A percentile compares a stretch with the other conserved stretches of the same genome.
phyloP scores from a whole-genome alignment of 257 asterid genomes.

The Scutellaria barbata region DNA sequence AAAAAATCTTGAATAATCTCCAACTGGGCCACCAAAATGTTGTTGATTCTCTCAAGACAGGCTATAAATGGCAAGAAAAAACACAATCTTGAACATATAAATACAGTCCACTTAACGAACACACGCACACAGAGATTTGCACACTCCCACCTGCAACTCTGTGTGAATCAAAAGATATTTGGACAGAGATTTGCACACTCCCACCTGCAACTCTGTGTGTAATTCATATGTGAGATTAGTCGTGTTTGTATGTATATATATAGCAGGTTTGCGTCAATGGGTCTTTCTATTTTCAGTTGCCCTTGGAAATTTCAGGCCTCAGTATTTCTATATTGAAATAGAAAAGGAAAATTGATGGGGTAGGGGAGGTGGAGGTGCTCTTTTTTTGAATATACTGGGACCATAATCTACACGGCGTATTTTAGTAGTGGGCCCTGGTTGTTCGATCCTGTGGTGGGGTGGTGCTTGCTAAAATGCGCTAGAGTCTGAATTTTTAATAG shows the following conservation, averaged over 20 bases:
- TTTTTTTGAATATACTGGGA: conserved; percentile 32
- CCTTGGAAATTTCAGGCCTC: conserved; percentile 41
- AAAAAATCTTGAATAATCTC: conserved; percentile 42
- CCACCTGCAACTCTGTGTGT: conserved; percentile 36
- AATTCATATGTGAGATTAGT: conserved; percentile 24
- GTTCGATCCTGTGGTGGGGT: conserved; percentile 31
- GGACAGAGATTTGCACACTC: conserved; percentile 29
- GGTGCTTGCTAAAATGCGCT: conserved; percentile 44
- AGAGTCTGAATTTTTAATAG: conserved; percentile 18
- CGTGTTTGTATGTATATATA: conserved; percentile 31
- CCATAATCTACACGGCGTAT: conserved; percentile 36
- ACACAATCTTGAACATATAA: conserved; percentile 20
- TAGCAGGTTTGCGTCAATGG: conserved; percentile 36
- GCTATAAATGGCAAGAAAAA: neutral
- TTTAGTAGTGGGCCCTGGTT: conserved; percentile 43
- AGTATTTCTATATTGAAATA: conserved; percentile 21
- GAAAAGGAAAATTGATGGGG: conserved; percentile 12
- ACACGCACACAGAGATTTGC: too few relatives aligned
- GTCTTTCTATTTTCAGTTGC: conserved; percentile 48
- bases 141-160: too few relatives aligned
- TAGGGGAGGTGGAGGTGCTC: conserved; percentile 20
- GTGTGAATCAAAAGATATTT: conserved; percentile 20
- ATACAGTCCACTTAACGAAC: conserved; percentile 24
- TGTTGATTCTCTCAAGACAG: conserved; percentile 37
- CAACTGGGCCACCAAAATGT: conserved; percentile 29